These are phyloP conservation scores for Eucommia ulmoides DNA, from an alignment of 257 asterid genomes.

Conservation along the genomic window DNA sequence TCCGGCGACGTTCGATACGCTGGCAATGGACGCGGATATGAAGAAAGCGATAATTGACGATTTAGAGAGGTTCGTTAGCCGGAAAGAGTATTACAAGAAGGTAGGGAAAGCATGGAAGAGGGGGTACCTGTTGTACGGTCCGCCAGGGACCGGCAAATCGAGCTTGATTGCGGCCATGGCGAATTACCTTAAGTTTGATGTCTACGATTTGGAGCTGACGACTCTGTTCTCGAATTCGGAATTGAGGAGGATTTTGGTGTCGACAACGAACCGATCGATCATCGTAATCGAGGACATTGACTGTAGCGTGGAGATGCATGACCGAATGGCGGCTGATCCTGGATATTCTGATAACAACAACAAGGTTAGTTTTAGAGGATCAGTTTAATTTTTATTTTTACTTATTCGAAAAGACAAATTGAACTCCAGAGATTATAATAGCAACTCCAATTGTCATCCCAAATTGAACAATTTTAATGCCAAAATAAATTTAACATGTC, in stretches of 20 bases:
- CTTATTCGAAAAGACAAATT: no score
- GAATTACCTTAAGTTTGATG: slow-evolving; percentile 55
- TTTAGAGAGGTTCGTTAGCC: slow-evolving; percentile 57
- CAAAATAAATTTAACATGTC: no score
- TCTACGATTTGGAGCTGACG: slow-evolving; percentile 61
- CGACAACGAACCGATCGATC: slow-evolving; percentile 51
- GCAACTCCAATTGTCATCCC: no score
- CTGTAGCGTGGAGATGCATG: slow-evolving; percentile 55
- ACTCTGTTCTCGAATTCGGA: slow-evolving; percentile 43
- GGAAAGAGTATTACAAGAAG: slow-evolving; percentile 59
- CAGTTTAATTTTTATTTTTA: no score
- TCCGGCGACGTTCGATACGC: slow-evolving; percentile 54
- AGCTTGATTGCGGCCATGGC: slow-evolving; percentile 82
- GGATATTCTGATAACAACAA: slow-evolving; percentile 2
- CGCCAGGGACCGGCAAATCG: slow-evolving; percentile 88
- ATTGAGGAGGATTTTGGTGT: slow-evolving; percentile 45
- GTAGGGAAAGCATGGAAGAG: slow-evolving; percentile 92
- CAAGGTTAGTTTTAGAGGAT: slow-evolving; percentile 27
- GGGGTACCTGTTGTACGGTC: slow-evolving; percentile 74
- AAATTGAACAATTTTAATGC: no score
- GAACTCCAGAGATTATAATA: no score
- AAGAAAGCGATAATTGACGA: slow-evolving; percentile 44
- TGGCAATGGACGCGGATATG: slow-evolving; percentile 58
- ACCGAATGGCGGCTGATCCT: slow-evolving; percentile 20
- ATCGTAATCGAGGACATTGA: slow-evolving; percentile 75